Base-by-base conservation (phyloP, 176 grass and related monocot species). In the Rhynchospora pubera region DNA sequence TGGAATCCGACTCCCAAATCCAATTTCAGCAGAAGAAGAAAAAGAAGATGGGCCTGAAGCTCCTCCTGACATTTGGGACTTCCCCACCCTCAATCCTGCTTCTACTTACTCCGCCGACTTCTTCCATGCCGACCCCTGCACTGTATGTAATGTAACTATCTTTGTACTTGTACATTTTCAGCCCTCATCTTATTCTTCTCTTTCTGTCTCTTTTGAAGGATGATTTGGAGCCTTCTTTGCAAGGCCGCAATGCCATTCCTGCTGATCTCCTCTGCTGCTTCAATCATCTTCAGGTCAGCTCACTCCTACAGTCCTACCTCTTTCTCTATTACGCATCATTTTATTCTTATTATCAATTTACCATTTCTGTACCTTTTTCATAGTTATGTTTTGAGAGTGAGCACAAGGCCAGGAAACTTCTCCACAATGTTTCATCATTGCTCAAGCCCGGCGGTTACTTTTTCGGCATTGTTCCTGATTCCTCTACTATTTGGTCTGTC, bases 401-500 rank as follows among this genome's bases (percentile, higher is more conserved):
- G 80, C 92, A 98, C 16, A 85, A 79, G 57, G 85, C 92, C 59
- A 88, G 83, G 82, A 98, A 75, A 64, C 89, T 98, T 87, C 76
- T 98, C 51, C 81, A 82, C 52, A 98, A 94, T 79, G 87, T 93
- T 57, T 91, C 92, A 4, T 91, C 89, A 34, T 83, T 94, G 71
- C 87, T 98, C 83, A 98, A 91, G 82, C 96, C 90, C 63, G 87
- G 92, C 34, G 90, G 90, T 45, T 94, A 94, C 75, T 98, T 98
- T 73, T 85, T 91, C 26, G 96, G 92, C 70, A 85, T 94, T 44
- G 86, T 84, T 88, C 89, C 92, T 79, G 85, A 98, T 85, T 94
- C 96, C 82, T 98, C 96, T 82, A 98, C 89, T 56, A 88, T 98
- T 88, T 98, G 90, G 92, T 9, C 34, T 39, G 34, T 39, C 34